Evolutionary conservation across 805 yeast genomes (phyloP), one percentile per base, ranked within the genome.

Genomic region (Ogataea nakhonphanomensis): DNA sequence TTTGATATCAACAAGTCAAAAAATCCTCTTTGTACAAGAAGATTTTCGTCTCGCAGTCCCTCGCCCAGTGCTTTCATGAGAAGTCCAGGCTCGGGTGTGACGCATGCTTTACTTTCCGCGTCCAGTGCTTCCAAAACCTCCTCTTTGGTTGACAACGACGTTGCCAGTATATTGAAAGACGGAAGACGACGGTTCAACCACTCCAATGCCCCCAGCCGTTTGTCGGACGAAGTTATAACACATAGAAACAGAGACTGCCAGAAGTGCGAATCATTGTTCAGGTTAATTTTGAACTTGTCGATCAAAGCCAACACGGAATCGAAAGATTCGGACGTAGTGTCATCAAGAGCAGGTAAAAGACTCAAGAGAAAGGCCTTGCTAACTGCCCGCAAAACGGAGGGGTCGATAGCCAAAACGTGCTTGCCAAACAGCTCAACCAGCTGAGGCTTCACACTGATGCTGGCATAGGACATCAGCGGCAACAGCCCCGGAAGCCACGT

Each of bases 401-500:
- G 55, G 3, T 82, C 74, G 3, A 85, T 52, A 26, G 65, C 68
- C 7, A 85, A 65, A 6, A 89, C 56, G 50, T 75, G 74, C 2
- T 68, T 67, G 24, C 72, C 73, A 48, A 81, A 78, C 2, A 91
- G 62, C 17, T 75, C 75, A 12, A 91, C 70, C 35, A 90, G 65
- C 47, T 78, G 79, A 0, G 95, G 91, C 58, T 85, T 89, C 31
- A 91, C 91, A 51, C 84, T 84, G 57, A 89, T 87, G 5, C 95
- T 82, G 8, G 95, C 95, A 57, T 81, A 87, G 11, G 93, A 76
- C 75, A 91, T 77, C 39, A 93, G 66, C 0, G 98, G 96, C 7
- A 93, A 66, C n/a, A 93, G 61, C 0, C 98, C 97, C 0, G 97
- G 95, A 2, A 91, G 69, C 99, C 99, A 93, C 2, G 82, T 64